These are phyloP conservation scores for Colletotrichum sp. DNA, from an alignment of 2,329 filamentous ascomycete species.

Conservation along the genomic window DNA sequence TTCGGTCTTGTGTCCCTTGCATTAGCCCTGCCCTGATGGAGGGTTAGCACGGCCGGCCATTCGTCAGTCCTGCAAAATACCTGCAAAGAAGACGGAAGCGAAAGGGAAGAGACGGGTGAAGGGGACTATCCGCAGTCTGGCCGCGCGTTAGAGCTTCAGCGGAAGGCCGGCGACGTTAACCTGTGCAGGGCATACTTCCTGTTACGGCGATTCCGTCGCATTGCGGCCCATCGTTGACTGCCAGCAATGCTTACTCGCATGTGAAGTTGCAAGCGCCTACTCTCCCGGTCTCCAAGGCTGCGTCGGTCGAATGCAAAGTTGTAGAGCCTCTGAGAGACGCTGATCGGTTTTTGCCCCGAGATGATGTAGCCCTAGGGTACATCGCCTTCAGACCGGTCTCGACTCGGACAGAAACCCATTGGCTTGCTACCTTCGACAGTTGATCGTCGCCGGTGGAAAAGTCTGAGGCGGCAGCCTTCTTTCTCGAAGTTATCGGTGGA, in stretches of 20 bases:
- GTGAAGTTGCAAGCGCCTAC: neutral
- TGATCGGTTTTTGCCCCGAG: neutral
- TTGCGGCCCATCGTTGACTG: neutral
- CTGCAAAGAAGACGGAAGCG: slow-evolving; percentile 13
- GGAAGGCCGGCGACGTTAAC: neutral
- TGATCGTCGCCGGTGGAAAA: neutral
- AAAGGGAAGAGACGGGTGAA: slow-evolving; percentile 2
- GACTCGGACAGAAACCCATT: neutral
- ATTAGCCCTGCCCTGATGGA: slow-evolving; percentile 16
- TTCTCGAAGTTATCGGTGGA: neutral
- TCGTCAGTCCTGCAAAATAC: neutral
- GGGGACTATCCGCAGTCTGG: slow-evolving; percentile 4
- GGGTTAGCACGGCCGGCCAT: neutral
- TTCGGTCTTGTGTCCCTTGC: slow-evolving; percentile 12
- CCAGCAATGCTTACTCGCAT: neutral
- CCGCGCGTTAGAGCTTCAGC: slow-evolving; percentile 1
- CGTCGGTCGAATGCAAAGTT: neutral
- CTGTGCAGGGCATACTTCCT: neutral
- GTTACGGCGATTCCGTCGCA: neutral
- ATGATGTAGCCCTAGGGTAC: neutral
- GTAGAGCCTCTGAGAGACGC: neutral
- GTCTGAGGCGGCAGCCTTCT: neutral
- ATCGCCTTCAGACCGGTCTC: slow-evolving; percentile 4
- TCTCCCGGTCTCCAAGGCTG: neutral
- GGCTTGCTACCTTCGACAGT: neutral